These are phyloP conservation scores for Claviceps pusilla DNA, from an alignment of 2,329 filamentous ascomycete genomes.

Conservation along the genomic window DNA sequence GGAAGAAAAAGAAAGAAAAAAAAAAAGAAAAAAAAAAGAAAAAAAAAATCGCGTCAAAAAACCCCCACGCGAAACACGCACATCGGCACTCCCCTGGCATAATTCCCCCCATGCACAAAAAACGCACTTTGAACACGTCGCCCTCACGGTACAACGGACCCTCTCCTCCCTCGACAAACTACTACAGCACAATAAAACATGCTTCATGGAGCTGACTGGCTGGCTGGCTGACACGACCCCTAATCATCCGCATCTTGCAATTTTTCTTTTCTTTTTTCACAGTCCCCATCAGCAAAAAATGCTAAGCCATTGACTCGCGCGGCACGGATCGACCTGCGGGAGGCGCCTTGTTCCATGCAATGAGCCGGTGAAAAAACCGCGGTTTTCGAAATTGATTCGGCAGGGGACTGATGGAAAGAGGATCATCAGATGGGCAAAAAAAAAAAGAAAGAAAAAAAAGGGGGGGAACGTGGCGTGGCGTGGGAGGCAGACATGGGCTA, in stretches of 20 bases:
- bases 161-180: no score
- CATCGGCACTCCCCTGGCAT: neutral
- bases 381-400: constrained; percentile 4
- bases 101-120: neutral
- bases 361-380: neutral
- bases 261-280: no score
- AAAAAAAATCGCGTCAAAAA: no score
- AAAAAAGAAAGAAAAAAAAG: neutral
- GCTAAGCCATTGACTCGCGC: constrained; percentile 2
- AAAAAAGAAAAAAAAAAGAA: neutral
- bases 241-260: neutral
- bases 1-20: neutral
- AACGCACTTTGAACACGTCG: neutral
- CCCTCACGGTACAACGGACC: neutral
- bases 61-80: neutral
- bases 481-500: no score
- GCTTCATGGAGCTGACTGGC: no score
- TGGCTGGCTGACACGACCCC: no score
- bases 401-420: neutral
- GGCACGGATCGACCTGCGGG: constrained; percentile 5
- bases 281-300: neutral
- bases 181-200: no score
- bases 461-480: no score
- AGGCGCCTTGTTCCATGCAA: constrained; percentile 3
- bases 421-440: neutral